Conservation (phyloP, 164 flowering plant genomes). For the Annona squamosa region DNA sequence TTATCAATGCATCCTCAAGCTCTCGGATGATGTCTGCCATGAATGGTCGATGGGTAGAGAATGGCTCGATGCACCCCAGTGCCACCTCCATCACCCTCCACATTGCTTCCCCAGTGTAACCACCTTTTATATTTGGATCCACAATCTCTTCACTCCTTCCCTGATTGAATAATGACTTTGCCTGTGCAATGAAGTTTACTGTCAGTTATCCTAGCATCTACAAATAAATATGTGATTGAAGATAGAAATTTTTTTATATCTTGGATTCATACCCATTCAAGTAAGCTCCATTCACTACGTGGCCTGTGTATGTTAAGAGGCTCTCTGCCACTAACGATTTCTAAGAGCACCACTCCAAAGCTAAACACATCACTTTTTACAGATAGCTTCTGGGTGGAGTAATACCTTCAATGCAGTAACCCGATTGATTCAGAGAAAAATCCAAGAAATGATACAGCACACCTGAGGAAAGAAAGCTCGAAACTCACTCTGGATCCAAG, state of each 20-base stretch:
- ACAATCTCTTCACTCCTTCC: conserved; percentile 64
- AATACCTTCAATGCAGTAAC: conserved; percentile 40
- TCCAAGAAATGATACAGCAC: not conserved
- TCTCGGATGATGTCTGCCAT: conserved; percentile 75
- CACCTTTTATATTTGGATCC: conserved; percentile 62
- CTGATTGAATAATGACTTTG: conserved; percentile 51
- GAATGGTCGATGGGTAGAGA: conserved; percentile 55
- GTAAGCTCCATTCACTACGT: conserved; percentile 72
- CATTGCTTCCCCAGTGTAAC: conserved; percentile 72
- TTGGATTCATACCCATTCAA: conserved; percentile 64
- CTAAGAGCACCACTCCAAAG: conserved; percentile 77
- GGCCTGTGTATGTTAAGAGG: conserved; percentile 76
- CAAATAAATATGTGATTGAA: not conserved
- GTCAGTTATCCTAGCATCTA: not conserved
- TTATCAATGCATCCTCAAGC: conserved; percentile 76
- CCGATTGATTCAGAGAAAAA: conserved; percentile 2
- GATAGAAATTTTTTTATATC: not conserved
- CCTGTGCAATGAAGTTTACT: conserved; percentile 26
- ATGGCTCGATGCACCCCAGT: conserved; percentile 54
- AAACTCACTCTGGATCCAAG: conserved; percentile 78
- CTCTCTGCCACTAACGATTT: conserved; percentile 73
- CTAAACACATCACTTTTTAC: conserved; percentile 80
- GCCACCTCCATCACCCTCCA: conserved; percentile 82
- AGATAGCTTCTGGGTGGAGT: conserved; percentile 71
- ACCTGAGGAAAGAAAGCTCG: not conserved